These are phyloP conservation scores for Speleostelium caveatum DNA, from an alignment of 78 protist species.

Conservation along the genomic window DNA sequence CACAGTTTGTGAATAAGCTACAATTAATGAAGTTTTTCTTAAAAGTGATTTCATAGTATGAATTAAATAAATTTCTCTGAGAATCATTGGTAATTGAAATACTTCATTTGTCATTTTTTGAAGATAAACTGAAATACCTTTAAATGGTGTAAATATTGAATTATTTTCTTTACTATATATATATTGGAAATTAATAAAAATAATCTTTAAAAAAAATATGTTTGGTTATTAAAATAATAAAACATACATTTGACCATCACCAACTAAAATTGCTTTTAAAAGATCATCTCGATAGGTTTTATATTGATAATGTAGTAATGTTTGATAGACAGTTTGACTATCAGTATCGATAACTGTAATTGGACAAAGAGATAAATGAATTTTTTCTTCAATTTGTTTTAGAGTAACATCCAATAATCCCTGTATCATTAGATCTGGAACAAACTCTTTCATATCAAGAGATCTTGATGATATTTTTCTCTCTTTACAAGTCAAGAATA, in stretches of 20 bases:
- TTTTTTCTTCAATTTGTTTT: slow-evolving; percentile 41
- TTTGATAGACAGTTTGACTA: slow-evolving; percentile 13
- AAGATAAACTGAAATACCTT: background rate
- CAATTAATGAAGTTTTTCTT: slow-evolving; percentile 22
- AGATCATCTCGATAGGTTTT: slow-evolving; percentile 8
- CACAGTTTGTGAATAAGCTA: slow-evolving; percentile 17
- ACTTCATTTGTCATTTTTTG: slow-evolving; percentile 33
- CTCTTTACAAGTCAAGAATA: slow-evolving; percentile 60
- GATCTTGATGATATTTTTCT: slow-evolving; percentile 19
- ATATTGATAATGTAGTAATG: slow-evolving; percentile 4
- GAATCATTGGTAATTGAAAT: slow-evolving; percentile 25
- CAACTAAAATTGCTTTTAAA: background rate
- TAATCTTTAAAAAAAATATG: background rate
- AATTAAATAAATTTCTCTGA: slow-evolving; percentile 36
- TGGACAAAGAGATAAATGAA: slow-evolving; percentile 47
- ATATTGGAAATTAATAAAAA: background rate
- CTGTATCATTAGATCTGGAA: slow-evolving; percentile 63
- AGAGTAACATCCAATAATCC: slow-evolving; percentile 29
- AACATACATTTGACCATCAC: background rate
- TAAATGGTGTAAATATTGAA: slow-evolving; percentile 14
- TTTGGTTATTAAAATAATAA: too few relatives aligned
- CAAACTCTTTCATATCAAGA: slow-evolving; percentile 1
- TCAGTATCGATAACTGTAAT: slow-evolving; percentile 50
- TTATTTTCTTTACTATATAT: background rate
- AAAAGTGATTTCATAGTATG: slow-evolving; percentile 17